Percentiles rank a stretch among this genome's conserved stretches.
Evolutionary conservation across 169 alveolate genomes (phyloP).

Genomic region (Eimeria sp.): DNA sequence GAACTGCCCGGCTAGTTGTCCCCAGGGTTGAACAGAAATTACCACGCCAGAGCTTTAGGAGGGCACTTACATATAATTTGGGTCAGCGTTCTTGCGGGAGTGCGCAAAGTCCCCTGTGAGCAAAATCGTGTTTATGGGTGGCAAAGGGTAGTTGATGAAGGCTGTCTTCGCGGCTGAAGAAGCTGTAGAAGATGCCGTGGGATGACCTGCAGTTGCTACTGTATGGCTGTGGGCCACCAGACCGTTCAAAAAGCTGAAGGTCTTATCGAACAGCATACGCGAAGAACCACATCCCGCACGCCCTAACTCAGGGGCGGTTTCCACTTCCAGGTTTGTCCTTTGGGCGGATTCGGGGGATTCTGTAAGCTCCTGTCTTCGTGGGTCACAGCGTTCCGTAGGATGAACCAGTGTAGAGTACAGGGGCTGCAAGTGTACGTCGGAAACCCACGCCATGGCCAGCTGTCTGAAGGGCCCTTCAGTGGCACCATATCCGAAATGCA

Average conservation of each 20-base stretch:
- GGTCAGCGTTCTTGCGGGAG: neutral
- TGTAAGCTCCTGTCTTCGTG: neutral
- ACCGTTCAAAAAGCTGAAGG: slow-evolving; percentile 7
- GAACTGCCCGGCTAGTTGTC: neutral
- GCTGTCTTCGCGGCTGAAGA: neutral
- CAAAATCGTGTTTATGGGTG: slow-evolving; percentile 21
- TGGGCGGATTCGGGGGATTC: neutral
- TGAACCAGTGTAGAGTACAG: neutral
- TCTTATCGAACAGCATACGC: neutral
- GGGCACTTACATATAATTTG: neutral
- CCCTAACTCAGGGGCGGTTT: slow-evolving; percentile 8
- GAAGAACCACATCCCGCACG: slow-evolving; percentile 18
- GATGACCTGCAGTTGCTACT: neutral
- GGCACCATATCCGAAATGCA: neutral
- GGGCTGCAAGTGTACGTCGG: slow-evolving; percentile 31
- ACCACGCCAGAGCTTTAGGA: neutral
- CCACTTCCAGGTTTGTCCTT: slow-evolving; percentile 4
- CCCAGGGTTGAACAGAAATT: neutral
- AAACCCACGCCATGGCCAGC: slow-evolving; percentile 24
- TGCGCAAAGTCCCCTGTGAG: slow-evolving; percentile 21
- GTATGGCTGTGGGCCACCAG: slow-evolving; percentile 18
- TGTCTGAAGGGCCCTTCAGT: neutral
- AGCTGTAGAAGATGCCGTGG: neutral
- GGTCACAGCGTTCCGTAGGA: neutral
- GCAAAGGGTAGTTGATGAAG: slow-evolving; percentile 9